phyloP scores from a whole-genome alignment of 2,329 filamentous ascomycete species.

The Amesomyces nigricolor region DNA sequence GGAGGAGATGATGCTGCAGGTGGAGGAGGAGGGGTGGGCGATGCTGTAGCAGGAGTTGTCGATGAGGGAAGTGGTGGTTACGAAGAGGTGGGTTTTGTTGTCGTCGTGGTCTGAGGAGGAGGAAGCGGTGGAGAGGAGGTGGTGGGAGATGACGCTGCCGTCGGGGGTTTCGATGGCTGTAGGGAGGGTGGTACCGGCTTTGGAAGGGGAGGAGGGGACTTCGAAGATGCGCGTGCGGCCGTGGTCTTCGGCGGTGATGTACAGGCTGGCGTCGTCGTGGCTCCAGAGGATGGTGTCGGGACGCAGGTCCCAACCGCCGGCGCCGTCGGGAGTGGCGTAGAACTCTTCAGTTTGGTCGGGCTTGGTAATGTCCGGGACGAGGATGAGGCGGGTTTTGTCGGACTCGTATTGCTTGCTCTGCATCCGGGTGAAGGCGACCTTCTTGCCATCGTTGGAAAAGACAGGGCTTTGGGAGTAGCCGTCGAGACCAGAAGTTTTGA shows the following conservation, averaged over 20 bases:
- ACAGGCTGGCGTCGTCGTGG: slow-evolving; percentile 56
- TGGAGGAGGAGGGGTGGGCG: slow-evolving; percentile 42
- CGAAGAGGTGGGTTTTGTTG: slow-evolving; percentile 43
- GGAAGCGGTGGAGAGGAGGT: slow-evolving; percentile 43
- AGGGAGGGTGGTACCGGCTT: slow-evolving; percentile 43
- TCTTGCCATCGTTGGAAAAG: slow-evolving; percentile 68
- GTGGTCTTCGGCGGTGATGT: slow-evolving; percentile 67
- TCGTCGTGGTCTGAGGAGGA: not conserved
- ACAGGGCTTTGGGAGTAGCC: slow-evolving; percentile 62
- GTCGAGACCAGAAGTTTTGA: slow-evolving; percentile 51
- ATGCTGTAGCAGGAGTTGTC: slow-evolving; percentile 68
- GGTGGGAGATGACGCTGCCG: slow-evolving; percentile 50
- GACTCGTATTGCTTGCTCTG: slow-evolving; percentile 70
- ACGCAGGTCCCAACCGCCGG: slow-evolving; percentile 55
- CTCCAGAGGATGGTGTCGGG: slow-evolving; percentile 55
- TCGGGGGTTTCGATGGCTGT: slow-evolving; percentile 42
- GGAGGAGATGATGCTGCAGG: slow-evolving; percentile 50
- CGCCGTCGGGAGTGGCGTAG: slow-evolving; percentile 55
- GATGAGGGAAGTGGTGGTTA: slow-evolving; percentile 62
- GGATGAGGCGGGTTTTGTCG: slow-evolving; percentile 65
- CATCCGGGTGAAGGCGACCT: slow-evolving; percentile 76
- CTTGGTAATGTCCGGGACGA: slow-evolving; percentile 56
- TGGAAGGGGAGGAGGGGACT: slow-evolving; percentile 49
- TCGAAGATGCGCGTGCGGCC: slow-evolving; percentile 59
- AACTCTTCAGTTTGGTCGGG: slow-evolving; percentile 54